Base-by-base conservation (phyloP, 2,329 filamentous ascomycete species). In the Claviceps africana region DNA sequence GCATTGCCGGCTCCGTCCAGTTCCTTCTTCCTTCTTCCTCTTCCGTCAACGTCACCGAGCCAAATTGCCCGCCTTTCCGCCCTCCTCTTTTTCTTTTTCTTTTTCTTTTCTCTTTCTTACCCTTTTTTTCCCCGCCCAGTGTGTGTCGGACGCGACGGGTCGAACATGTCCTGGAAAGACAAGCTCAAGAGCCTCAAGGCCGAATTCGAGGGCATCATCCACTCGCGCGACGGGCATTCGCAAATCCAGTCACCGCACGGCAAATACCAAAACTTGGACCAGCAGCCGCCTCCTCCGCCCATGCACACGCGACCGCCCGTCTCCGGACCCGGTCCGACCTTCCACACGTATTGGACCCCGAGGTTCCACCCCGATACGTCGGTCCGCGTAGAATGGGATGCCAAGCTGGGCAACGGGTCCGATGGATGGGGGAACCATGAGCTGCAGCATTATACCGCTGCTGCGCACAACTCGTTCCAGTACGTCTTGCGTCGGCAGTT, bases 391-490 rank as follows among this genome's bases (percentile, higher is more conserved):
- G 72, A 79, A 56, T 82, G 79, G 67, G 66, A 75, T 4, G 72
- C 76, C 31, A 76, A 79, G 61, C 67, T 75, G 47, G 72, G 74
- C 30, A 73, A 73, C 35, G 78, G 78, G 30, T 72, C 70, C n/a
- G 72, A 78, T 59, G 78, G 78, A 39, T 82, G 78, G 78, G 78
- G 78, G 22, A 82, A 82, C 59, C 74, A 78, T 55, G 78, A 82
- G 65, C 66, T 77, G 48, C 72, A 82, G 63, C 74, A 77, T 64
- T 82, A 82, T 61, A 75, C 74, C 6, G 65, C 71, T 35, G 62
- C 65, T 11, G 61, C 69, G 0, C 59, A 66, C 4, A 81, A 81
- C 58, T 72, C 72, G 22, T 82, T 81, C 61, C 70, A 79, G 67
- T 69, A 54, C 33, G 64, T 54, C 11, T 45, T 21, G 7, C 5